Base-by-base conservation (phyloP, 2,329 filamentous ascomycete species). In the Falciphora oryzae region DNA sequence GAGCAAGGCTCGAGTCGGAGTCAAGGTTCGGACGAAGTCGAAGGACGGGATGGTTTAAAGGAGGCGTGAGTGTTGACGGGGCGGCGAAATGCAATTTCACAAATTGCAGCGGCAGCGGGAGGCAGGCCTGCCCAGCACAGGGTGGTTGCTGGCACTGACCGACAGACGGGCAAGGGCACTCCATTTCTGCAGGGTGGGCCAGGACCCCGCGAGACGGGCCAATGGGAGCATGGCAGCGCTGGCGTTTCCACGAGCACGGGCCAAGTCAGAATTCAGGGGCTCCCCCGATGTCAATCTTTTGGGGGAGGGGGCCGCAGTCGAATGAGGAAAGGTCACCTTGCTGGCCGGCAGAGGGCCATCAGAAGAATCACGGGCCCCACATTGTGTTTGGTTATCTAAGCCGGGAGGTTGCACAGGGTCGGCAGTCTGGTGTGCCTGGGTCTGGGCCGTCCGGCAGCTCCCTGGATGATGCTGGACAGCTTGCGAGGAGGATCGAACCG, bases 71-170 rank as follows among this genome's bases (percentile, higher is more conserved):
- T 67, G 68, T 66, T 65, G 66, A 67, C 62, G 59, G 67, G 62
- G 66, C 61, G 66, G 66, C 70, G 70, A 74, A 74, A 72, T 73
- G 74, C 71, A 76, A 76, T 76, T 76, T 76, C 73, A 76, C 68
- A 70, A 76, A 74, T 73, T 75, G 73, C 74, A 75, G 70, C 73
- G 69, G 73, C 68, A 69, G 67, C 68, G 28, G 62, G 32, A 59
- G 57, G 31, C 63, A 63, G 38, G 61, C 56, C 28, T 50, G 44
- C 44, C 57, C 28, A 63, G 29, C 38, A 59, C 57, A 59, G 62
- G 61, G 61, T 62, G 61, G 13, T 56, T 62, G 61, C 61, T 53
- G 61, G 38, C 61, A 44, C 61, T 53, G 35, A 29, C 35, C 44
- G 25, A 53, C 44, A 53, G 44, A 53, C 44, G 4, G 53, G 27